Conservation (phyloP, 768 basidiomycete genomes). For the Podaxis mareebaensis region DNA sequence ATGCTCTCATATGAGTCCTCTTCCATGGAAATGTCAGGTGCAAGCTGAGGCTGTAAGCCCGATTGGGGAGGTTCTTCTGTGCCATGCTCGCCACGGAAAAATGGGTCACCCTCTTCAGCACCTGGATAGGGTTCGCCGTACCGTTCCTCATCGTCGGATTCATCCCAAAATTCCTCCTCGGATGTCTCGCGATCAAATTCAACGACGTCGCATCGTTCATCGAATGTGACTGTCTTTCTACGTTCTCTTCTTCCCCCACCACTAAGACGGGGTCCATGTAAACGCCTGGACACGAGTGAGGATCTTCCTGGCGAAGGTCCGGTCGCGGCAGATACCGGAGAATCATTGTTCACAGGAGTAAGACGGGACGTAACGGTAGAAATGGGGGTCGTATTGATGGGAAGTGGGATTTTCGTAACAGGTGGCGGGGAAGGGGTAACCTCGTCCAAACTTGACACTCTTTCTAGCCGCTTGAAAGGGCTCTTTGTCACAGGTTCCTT, state of each 20-base stretch:
- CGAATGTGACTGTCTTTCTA: constrained; percentile 79
- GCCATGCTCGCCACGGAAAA: constrained; percentile 9
- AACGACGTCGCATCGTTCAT: constrained; percentile 78
- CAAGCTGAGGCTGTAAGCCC: not conserved
- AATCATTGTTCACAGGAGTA: constrained; percentile 22
- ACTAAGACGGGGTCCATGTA: constrained; percentile 74
- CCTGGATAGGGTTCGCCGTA: constrained; percentile 23
- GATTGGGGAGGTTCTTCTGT: not conserved
- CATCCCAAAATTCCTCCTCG: constrained; percentile 30
- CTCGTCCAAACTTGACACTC: constrained; percentile 27
- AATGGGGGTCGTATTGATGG: constrained; percentile 21
- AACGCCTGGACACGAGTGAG: constrained; percentile 67
- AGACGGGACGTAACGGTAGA: not conserved
- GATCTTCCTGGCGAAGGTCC: constrained; percentile 60
- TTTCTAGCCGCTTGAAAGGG: constrained; percentile 57
- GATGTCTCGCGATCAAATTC: constrained; percentile 66
- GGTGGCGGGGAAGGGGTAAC: constrained; percentile 29
- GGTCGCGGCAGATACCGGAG: constrained; percentile 26
- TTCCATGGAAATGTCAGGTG: constrained; percentile 11
- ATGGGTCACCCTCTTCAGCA: constrained; percentile 26
- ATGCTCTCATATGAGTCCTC: constrained; percentile 44
- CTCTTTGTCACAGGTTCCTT: constrained; percentile 82
- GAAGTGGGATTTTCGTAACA: constrained; percentile 21
- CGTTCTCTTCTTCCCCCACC: constrained; percentile 51
- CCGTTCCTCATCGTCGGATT: constrained; percentile 29